phyloP scores from a whole-genome alignment of 345 rosid species.

The Citrus sinensis region DVS_A1.0 CM039165.1:29053501-29054000 shows the following conservation, averaged over 20 bases:
- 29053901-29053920: not conserved
- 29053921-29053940: too few relatives aligned
- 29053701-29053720: not conserved
- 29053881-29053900: too few relatives aligned
- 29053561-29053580: too few relatives aligned
- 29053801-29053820: slow-evolving; percentile 12
- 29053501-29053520: too few relatives aligned
- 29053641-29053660: slow-evolving; percentile 16
- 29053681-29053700: slow-evolving; percentile 1
- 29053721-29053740: not conserved
- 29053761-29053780: not conserved
- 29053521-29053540: too few relatives aligned
- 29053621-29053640: not conserved
- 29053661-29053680: slow-evolving; percentile 5
- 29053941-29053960: too few relatives aligned
- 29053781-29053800: slow-evolving; percentile 22
- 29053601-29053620: too few relatives aligned
- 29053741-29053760: not conserved
- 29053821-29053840: slow-evolving; percentile 33
- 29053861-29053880: not conserved
- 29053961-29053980: not conserved
- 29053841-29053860: not conserved
- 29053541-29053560: too few relatives aligned
- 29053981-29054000: slow-evolving; percentile 6
- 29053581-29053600: too few relatives aligned